Conservation (phyloP, 305 asterid species). For the Fraxinus platypoda region DNA sequence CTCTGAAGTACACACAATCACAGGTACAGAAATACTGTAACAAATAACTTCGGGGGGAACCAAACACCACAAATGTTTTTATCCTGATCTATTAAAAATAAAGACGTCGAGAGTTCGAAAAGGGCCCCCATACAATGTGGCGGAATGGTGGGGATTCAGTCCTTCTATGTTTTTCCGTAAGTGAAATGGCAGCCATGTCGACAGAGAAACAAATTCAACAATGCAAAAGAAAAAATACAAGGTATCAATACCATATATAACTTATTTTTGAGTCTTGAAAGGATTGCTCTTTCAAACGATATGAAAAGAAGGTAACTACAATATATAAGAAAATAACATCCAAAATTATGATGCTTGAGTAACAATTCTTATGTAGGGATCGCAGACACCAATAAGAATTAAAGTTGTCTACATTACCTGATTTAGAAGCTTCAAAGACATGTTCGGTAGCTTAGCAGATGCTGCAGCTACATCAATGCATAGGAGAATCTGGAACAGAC, state of each 20-base stretch:
- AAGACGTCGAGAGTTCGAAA: neutral
- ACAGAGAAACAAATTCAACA: neutral
- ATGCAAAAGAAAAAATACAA: neutral
- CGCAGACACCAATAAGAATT: slow-evolving; percentile 13
- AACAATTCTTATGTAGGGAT: neutral
- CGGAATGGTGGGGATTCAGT: neutral
- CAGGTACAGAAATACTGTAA: neutral
- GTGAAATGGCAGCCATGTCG: neutral
- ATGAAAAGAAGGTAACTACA: neutral
- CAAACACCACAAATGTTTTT: neutral
- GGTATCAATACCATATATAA: neutral
- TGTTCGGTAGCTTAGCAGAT: slow-evolving; percentile 66
- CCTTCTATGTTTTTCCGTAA: neutral
- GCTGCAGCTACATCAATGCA: slow-evolving; percentile 94
- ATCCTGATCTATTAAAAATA: neutral
- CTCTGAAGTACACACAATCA: neutral
- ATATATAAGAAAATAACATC: neutral
- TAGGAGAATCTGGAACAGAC: slow-evolving; percentile 69
- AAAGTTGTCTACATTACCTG: slow-evolving; percentile 53
- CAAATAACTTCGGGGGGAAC: neutral
- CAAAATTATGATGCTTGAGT: neutral
- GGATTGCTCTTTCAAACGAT: neutral
- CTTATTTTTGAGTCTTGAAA: neutral
- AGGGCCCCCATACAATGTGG: neutral
- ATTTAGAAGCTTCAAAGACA: slow-evolving; percentile 81